Conservation (phyloP, 1,284 basidiomycete species). For the Trametes pubescens region DNA sequence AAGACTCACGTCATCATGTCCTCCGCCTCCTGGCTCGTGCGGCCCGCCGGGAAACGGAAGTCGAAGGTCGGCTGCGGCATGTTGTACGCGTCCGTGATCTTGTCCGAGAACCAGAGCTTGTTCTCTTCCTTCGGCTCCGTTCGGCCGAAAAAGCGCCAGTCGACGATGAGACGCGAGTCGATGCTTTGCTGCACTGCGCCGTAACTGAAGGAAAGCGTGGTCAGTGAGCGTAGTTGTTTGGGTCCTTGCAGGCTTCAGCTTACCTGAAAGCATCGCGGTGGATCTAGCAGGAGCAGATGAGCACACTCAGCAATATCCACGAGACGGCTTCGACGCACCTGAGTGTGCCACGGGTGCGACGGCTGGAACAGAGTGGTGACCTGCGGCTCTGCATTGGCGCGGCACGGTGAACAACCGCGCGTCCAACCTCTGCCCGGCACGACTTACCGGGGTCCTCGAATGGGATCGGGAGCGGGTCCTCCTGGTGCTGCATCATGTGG, state of each 20-base stretch:
- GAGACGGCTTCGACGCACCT: conserved; percentile 18
- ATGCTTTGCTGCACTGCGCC: conserved; percentile 38
- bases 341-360: conserved; percentile 43
- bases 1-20: conserved; percentile 40
- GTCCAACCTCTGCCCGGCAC: not conserved
- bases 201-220: conserved; percentile 37
- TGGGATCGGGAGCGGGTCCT: conserved; percentile 38
- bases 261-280: conserved; percentile 22
- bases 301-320: not conserved
- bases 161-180: conserved; percentile 37
- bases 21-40: conserved; percentile 21
- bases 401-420: not conserved
- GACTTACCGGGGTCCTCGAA: conserved; percentile 38
- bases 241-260: not conserved
- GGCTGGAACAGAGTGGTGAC: conserved; percentile 38
- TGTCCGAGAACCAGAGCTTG: conserved; percentile 36
- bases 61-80: conserved; percentile 49
- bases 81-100: conserved; percentile 42
- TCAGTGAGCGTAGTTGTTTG: not conserved
- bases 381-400: conserved; percentile 39
- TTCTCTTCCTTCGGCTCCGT: conserved; percentile 38
- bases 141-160: conserved; percentile 42
- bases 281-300: conserved; percentile 6
- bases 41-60: conserved; percentile 29
- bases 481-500: conserved; percentile 41